Evolutionary conservation across 208 protist genomes (phyloP).

Genomic region (Acanthamoeba lugdunensis): DNA sequence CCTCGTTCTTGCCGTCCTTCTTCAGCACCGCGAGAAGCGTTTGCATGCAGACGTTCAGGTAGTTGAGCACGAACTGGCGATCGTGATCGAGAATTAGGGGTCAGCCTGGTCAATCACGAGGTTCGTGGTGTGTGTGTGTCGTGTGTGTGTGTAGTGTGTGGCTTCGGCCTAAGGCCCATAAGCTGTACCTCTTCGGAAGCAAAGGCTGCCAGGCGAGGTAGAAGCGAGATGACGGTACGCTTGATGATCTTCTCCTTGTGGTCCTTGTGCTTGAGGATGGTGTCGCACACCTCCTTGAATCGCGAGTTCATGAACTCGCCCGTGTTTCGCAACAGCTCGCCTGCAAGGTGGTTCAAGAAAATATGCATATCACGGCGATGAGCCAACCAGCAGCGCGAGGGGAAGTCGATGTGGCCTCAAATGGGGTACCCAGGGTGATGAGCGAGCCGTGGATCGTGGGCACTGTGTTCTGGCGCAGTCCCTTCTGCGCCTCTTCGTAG

Average conservation of each 20-base stretch:
- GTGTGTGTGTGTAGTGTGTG: no score
- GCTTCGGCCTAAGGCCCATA: neutral
- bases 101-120: no score
- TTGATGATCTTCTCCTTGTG: conserved; percentile 81
- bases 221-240: conserved; percentile 79
- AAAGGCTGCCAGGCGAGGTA: conserved; percentile 84
- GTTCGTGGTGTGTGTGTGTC: no score
- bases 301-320: conserved; percentile 75
- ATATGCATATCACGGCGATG: no score
- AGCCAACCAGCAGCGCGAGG: no score
- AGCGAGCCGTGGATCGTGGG: conserved; percentile 86
- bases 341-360: neutral
- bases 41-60: conserved; percentile 75
- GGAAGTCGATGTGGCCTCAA: no score
- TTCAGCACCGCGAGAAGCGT: conserved; percentile 23
- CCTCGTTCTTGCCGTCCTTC: conserved; percentile 63
- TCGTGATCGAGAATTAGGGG: neutral
- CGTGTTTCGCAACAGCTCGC: conserved; percentile 83
- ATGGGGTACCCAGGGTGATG: conserved; percentile 77
- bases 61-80: conserved; percentile 49
- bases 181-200: conserved; percentile 75
- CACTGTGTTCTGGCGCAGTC: conserved; percentile 67
- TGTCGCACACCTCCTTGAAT: conserved; percentile 83
- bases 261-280: conserved; percentile 81
- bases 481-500: conserved; percentile 86